Evolutionary conservation across 2,329 filamentous ascomycete genomes (phyloP).

Genomic region (Camillea tinctor): DNA sequence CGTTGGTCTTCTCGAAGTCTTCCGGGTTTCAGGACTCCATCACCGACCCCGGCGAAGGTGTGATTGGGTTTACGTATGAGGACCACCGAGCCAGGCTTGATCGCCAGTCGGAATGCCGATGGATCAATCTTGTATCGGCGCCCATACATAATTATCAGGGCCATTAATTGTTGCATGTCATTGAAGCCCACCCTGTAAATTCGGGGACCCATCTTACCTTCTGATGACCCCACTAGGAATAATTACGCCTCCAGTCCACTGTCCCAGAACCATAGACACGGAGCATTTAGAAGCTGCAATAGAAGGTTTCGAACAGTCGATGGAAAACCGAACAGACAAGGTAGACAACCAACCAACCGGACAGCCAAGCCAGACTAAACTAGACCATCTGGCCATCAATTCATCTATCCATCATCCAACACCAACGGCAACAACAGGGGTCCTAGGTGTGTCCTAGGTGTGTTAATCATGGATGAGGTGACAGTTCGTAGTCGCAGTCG

Average conservation of each 20-base stretch:
- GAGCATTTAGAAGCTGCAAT: conserved; percentile 3
- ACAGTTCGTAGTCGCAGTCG: too few relatives aligned
- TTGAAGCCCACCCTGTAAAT: neutral
- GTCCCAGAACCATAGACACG: conserved; percentile 3
- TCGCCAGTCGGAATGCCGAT: neutral
- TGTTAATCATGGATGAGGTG: neutral
- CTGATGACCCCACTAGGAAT: neutral
- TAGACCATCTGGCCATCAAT: neutral
- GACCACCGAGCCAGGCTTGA: neutral
- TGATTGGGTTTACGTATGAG: neutral
- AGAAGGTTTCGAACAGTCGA: conserved; percentile 1
- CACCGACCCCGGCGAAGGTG: neutral
- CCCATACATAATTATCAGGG: neutral
- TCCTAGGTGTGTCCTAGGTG: too few relatives aligned
- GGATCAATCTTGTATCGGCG: neutral
- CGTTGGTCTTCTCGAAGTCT: neutral
- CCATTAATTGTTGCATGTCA: neutral
- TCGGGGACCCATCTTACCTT: neutral
- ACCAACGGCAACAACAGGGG: neutral
- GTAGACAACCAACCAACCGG: neutral
- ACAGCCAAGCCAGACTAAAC: neutral
- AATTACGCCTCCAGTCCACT: neutral
- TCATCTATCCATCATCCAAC: neutral
- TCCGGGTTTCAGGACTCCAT: conserved; percentile 1
- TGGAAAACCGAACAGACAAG: neutral